Percentiles rank a stretch among this genome's conserved stretches.
Conservation (phyloP, 2,329 filamentous ascomycete species). For the Delphinella strobiligena region DNA sequence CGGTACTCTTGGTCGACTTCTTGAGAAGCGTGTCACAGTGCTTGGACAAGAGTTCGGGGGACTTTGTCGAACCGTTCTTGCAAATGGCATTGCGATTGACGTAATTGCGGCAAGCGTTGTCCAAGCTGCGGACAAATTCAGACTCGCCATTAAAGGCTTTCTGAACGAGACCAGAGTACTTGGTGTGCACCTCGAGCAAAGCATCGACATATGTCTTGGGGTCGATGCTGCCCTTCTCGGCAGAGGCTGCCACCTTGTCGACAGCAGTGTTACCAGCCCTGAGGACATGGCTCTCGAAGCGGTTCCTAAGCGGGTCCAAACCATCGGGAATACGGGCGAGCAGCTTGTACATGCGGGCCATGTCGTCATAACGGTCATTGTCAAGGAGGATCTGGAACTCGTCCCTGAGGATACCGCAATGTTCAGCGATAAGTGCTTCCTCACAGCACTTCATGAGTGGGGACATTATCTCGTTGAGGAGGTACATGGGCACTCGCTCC, state of each 20-base stretch:
- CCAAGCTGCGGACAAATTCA: conserved; percentile 88
- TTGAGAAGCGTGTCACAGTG: conserved; percentile 88
- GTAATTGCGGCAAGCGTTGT: conserved; percentile 95
- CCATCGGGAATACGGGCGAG: conserved; percentile 83
- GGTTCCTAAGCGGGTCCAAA: conserved; percentile 71
- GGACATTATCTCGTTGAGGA: conserved; percentile 79
- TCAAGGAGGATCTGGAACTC: conserved; percentile 93
- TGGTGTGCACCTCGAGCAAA: conserved; percentile 82
- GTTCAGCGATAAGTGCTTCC: conserved; percentile 76
- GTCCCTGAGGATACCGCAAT: conserved; percentile 74
- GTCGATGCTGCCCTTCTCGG: conserved; percentile 63
- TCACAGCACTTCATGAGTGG: conserved; percentile 81
- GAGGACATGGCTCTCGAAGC: conserved; percentile 85
- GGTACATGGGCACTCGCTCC: conserved; percentile 80
- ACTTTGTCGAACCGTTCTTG: conserved; percentile 85
- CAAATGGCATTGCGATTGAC: conserved; percentile 97
- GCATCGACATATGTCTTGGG: conserved; percentile 96
- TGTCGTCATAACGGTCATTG: conserved; percentile 87
- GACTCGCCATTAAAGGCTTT: conserved; percentile 89
- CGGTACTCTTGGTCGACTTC: conserved; percentile 83
- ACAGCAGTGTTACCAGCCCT: conserved; percentile 82
- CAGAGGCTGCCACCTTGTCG: conserved; percentile 77
- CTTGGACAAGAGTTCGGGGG: conserved; percentile 86
- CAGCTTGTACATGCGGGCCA: conserved; percentile 91
- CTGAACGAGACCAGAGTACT: conserved; percentile 86